Evolutionary conservation across 108 stramenopile genomes (phyloP).

Genomic region (Poteriospumella lacustris): DNA sequence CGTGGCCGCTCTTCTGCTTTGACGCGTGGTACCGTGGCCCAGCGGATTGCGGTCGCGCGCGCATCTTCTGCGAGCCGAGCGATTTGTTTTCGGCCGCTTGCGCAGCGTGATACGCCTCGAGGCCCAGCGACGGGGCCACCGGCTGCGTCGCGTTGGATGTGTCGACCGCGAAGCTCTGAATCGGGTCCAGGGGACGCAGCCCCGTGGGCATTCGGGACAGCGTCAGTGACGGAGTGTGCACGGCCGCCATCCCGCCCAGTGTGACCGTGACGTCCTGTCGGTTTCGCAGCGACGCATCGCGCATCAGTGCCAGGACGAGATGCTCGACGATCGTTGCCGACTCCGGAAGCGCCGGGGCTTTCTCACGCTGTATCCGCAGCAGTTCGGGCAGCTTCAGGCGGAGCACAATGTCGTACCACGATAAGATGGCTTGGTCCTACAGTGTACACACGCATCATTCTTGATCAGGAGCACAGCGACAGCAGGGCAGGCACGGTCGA

Average conservation of each 20-base stretch:
- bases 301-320: neutral
- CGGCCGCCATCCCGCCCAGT: neutral
- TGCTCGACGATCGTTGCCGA: neutral
- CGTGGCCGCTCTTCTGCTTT: too few species aligned
- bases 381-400: neutral
- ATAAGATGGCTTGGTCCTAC: neutral
- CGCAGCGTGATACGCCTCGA: neutral
- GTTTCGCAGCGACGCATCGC: conserved; percentile 12
- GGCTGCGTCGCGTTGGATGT: too few species aligned
- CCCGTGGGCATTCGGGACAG: neutral
- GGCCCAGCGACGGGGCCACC: neutral
- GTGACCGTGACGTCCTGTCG: neutral
- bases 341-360: too few species aligned
- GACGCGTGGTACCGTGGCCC: too few species aligned
- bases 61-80: neutral
- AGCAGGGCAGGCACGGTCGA: too few species aligned
- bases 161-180: too few species aligned
- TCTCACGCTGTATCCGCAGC: neutral
- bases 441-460: neutral
- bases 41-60: too few species aligned
- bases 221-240: neutral
- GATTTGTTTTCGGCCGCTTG: neutral
- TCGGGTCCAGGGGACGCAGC: neutral
- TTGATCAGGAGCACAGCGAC: neutral
- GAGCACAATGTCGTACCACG: conserved; percentile 23